A percentile compares a stretch with the other conserved stretches of the same genome.
Conservation (phyloP, 2,329 filamentous ascomycete genomes). For the Tetracladium maxilliforme region DNA sequence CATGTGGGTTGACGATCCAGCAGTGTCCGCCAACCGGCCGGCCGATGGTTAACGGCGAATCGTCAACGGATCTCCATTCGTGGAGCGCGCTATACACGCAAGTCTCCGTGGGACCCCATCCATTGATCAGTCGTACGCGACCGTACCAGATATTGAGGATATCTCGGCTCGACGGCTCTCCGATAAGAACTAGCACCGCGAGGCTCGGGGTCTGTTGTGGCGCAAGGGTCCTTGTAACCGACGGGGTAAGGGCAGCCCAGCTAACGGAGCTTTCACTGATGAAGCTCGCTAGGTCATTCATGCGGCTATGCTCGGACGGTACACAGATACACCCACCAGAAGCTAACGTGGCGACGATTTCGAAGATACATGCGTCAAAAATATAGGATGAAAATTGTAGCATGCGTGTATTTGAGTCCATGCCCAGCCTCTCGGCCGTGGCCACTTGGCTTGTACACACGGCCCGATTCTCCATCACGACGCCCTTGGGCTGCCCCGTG, state of each 20-base stretch:
- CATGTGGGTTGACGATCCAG: too few relatives aligned
- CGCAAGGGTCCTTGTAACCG: slow-evolving; percentile 5
- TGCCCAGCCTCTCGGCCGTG: slow-evolving; percentile 52
- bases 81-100: slow-evolving; percentile 9
- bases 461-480: slow-evolving; percentile 63
- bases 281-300: slow-evolving; percentile 6
- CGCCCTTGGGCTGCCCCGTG: slow-evolving; percentile 29
- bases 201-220: slow-evolving; percentile 10
- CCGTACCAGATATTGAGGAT: slow-evolving; percentile 22
- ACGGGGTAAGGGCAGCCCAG: slow-evolving; percentile 7
- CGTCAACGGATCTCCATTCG: too few relatives aligned
- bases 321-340: slow-evolving; percentile 9
- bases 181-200: slow-evolving; percentile 9
- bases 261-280: slow-evolving; percentile 6
- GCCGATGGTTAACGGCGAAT: too few relatives aligned
- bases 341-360: slow-evolving; percentile 8
- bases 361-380: slow-evolving; percentile 8
- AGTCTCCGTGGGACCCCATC: slow-evolving; percentile 21
- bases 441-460: slow-evolving; percentile 59
- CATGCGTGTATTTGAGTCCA: slow-evolving; percentile 12
- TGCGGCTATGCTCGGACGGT: slow-evolving; percentile 6
- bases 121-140: slow-evolving; percentile 21
- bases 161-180: slow-evolving; percentile 19
- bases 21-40: too few relatives aligned
- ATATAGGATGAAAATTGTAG: slow-evolving; percentile 7